A percentile compares a stretch with the other conserved stretches of the same genome.
These are phyloP conservation scores for Auricularia auricula-judae DNA, from an alignment of 768 basidiomycete species.

Conservation along the genomic window DNA sequence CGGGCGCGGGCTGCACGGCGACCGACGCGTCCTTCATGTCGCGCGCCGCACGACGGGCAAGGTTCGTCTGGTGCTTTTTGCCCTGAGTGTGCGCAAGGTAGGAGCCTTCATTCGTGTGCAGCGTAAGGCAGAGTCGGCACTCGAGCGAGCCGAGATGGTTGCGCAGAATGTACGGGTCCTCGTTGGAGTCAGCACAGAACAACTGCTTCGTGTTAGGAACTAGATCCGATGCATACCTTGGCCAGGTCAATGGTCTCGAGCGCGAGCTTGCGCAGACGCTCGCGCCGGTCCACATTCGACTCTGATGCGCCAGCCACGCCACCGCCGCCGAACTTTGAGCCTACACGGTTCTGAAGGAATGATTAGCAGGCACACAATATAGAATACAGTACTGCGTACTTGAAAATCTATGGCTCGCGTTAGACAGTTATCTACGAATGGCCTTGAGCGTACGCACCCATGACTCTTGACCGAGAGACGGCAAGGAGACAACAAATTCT, in stretches of 20 bases:
- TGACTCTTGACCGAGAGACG: too few relatives aligned
- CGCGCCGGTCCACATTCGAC: conserved; percentile 89
- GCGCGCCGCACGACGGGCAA: conserved; percentile 92
- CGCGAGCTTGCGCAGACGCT: conserved; percentile 88
- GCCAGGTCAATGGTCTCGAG: conserved; percentile 96
- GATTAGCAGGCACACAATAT: too few relatives aligned
- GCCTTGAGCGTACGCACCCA: too few relatives aligned
- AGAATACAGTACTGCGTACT: neutral
- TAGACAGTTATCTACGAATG: too few relatives aligned
- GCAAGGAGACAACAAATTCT: too few relatives aligned
- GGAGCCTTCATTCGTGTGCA: conserved; percentile 99
- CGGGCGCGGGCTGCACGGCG: conserved; percentile 73
- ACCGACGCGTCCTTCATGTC: conserved; percentile 91
- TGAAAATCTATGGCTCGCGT: neutral
- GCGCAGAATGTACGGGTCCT: conserved; percentile 98
- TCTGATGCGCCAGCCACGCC: conserved; percentile 94
- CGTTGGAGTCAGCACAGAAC: neutral
- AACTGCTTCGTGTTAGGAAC: neutral
- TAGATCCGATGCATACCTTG: conserved; percentile 44
- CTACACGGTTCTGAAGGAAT: conserved; percentile 70
- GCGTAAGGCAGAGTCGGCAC: conserved; percentile 93
- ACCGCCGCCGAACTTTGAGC: conserved; percentile 91
- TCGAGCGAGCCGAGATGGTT: conserved; percentile 97
- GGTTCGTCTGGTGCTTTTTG: conserved; percentile 98
- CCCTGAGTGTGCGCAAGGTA: conserved; percentile 99